A percentile compares a stretch with the other conserved stretches of the same genome.
Conservation (phyloP, 1,139 yeast species). For the Pichia inconspicua region DNA sequence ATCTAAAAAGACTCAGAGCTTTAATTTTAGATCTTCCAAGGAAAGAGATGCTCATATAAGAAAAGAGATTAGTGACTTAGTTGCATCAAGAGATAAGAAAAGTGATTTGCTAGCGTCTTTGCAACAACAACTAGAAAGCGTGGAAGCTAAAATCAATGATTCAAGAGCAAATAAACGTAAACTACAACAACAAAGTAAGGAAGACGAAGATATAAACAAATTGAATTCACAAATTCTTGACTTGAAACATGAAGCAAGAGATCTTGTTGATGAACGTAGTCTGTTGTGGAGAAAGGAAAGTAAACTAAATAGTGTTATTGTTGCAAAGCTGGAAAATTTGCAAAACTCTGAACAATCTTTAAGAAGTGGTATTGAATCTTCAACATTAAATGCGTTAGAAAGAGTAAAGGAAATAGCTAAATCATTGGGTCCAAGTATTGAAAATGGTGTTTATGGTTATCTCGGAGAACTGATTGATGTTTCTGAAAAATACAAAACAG, state of each 20-base stretch:
- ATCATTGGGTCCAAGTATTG: constrained; percentile 45
- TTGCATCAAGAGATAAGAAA: constrained; percentile 26
- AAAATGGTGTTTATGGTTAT: constrained; percentile 59
- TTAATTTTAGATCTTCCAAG: constrained; percentile 45
- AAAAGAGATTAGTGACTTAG: constrained; percentile 37
- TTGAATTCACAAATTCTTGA: constrained; percentile 24
- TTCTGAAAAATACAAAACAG: constrained; percentile 74
- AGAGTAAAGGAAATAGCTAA: constrained; percentile 57
- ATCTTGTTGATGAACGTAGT: constrained; percentile 59
- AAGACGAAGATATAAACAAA: constrained; percentile 14
- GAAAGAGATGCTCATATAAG: constrained; percentile 70
- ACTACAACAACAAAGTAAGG: background rate
- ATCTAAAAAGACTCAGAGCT: constrained; percentile 66
- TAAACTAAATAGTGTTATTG: constrained; percentile 46
- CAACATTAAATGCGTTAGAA: constrained; percentile 59
- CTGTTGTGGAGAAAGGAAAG: constrained; percentile 76
- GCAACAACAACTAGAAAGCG: background rate
- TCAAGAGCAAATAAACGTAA: constrained; percentile 1
- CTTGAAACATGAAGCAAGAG: constrained; percentile 36
- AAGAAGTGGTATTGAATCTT: constrained; percentile 67
- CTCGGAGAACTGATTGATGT: constrained; percentile 76
- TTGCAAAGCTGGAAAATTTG: constrained; percentile 50
- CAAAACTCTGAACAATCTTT: constrained; percentile 51
- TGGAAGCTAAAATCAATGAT: background rate
- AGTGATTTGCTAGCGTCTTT: constrained; percentile 8